phyloP scores from a whole-genome alignment of 441 rosid genomes.

The Raphanus hybrid region DNA sequence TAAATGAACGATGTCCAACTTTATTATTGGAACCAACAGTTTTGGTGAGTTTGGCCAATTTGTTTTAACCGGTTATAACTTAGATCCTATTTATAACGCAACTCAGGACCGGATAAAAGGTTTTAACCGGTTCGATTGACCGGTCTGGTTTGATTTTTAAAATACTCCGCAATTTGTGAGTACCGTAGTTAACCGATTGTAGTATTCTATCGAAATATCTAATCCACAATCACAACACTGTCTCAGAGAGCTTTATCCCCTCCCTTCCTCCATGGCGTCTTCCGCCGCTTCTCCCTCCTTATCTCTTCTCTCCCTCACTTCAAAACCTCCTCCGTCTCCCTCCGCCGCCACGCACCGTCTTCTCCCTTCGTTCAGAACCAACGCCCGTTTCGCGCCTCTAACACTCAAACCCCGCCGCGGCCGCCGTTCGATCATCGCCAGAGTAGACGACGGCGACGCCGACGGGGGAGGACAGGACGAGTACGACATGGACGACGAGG shows the following conservation, averaged over 20 bases:
- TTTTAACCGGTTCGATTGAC: neutral
- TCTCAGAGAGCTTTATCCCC: too few species aligned
- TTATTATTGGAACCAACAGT: neutral
- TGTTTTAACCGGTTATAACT: neutral
- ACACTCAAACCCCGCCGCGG: constrained; percentile 39
- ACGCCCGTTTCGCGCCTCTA: constrained; percentile 35
- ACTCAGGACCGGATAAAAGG: neutral
- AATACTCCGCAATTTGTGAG: too few species aligned
- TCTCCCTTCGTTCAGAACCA: constrained; percentile 27
- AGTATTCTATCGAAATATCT: too few species aligned
- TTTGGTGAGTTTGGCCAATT: neutral
- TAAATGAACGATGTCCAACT: neutral
- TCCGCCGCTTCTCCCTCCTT: too few species aligned
- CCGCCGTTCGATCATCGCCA: constrained; percentile 54
- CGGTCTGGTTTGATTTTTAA: neutral
- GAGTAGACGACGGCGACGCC: constrained; percentile 76
- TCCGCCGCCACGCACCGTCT: constrained; percentile 31
- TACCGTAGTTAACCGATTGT: too few species aligned
- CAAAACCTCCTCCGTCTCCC: too few species aligned
- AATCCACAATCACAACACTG: too few species aligned
- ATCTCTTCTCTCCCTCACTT: too few species aligned
- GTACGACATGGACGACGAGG: constrained; percentile 84
- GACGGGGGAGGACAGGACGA: constrained; percentile 70
- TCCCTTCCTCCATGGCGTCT: neutral
- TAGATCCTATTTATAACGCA: neutral